Conservation (phyloP, 2,329 filamentous ascomycete genomes). For the Microdochium bolleyi region DNA sequence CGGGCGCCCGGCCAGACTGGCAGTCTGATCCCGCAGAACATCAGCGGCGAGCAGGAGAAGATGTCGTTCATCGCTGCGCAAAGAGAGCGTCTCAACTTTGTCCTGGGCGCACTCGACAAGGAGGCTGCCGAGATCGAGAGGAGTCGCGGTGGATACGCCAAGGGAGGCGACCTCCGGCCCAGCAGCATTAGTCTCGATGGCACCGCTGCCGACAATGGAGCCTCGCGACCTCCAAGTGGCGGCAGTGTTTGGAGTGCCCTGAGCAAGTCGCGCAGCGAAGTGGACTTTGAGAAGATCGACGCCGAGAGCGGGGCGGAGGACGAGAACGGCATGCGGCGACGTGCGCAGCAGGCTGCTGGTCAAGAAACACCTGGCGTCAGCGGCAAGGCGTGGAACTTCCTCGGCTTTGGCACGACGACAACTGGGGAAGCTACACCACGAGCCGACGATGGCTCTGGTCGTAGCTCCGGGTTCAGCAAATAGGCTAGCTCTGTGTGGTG, state of each 20-base stretch:
- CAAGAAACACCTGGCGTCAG: conserved; percentile 12
- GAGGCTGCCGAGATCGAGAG: conserved; percentile 59
- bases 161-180: conserved; percentile 15
- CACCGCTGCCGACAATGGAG: conserved; percentile 17
- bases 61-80: conserved; percentile 71
- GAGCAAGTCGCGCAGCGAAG: conserved; percentile 77
- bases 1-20: conserved; percentile 38
- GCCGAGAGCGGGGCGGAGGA: conserved; percentile 59
- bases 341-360: conserved; percentile 14
- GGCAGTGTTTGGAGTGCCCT: conserved; percentile 46
- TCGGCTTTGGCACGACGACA: conserved; percentile 16
- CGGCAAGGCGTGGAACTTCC: conserved; percentile 11
- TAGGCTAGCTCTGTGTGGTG: too few relatives aligned
- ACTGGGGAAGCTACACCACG: conserved; percentile 5
- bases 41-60: conserved; percentile 58
- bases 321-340: conserved; percentile 24
- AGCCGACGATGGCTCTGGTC: conserved; percentile 4
- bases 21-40: conserved; percentile 61
- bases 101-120: conserved; percentile 70
- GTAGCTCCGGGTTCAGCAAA: conserved; percentile 16
- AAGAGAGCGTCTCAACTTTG: conserved; percentile 65
- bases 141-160: conserved; percentile 14
- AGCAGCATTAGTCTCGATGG: conserved; percentile 20
- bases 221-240: conserved; percentile 37
- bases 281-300: conserved; percentile 84